These are phyloP conservation scores for Misopates orontium DNA, from an alignment of 257 asterid species.

Conservation along the genomic window DNA sequence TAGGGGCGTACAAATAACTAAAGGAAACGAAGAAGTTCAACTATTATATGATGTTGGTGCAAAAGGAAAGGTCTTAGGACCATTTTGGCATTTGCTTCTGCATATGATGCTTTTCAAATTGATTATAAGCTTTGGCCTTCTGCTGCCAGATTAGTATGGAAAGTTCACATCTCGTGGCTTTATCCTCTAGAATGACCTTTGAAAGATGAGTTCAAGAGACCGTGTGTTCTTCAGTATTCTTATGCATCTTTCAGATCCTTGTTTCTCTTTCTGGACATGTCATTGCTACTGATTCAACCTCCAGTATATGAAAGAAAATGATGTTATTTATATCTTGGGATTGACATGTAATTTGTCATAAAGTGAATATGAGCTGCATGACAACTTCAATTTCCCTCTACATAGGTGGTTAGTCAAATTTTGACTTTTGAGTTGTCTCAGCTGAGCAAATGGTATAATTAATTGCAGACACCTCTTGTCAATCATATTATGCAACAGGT, in stretches of 20 bases:
- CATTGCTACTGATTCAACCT: background rate
- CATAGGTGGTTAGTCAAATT: background rate
- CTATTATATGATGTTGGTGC: background rate
- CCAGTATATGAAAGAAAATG: background rate
- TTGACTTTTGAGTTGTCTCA: background rate
- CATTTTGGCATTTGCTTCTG: background rate
- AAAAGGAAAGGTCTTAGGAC: background rate
- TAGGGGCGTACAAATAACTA: background rate
- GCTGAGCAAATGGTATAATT: background rate
- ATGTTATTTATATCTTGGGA: background rate
- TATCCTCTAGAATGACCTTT: background rate
- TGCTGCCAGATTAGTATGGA: background rate
- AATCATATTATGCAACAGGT: background rate
- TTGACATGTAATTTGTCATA: background rate
- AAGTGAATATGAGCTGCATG: background rate
- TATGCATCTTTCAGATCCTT: background rate
- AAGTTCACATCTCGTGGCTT: background rate
- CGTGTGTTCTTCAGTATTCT: background rate
- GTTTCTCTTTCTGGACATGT: background rate
- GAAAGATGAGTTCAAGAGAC: background rate
- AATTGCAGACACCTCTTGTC: background rate
- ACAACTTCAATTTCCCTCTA: background rate
- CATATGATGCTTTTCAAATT: background rate
- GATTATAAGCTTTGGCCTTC: background rate
- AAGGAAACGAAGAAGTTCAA: background rate